These are phyloP conservation scores for Stemphylium lycopersici DNA, from an alignment of 2,329 filamentous ascomycete species.

Conservation along the genomic window DNA sequence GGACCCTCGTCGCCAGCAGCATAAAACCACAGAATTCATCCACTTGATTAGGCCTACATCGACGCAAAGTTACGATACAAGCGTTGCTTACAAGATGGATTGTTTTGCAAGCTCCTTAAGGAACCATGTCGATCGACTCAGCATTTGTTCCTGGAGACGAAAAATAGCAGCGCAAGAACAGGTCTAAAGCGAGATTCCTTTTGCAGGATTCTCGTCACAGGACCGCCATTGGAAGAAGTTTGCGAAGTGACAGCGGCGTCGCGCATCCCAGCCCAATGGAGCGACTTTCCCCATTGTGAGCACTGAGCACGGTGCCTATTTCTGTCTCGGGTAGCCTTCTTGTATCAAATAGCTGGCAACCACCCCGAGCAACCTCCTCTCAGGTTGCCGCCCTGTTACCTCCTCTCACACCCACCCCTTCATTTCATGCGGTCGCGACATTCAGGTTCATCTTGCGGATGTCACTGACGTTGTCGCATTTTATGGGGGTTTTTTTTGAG, in stretches of 20 bases:
- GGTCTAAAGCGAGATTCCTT: too few relatives aligned
- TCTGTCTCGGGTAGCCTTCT: constrained; percentile 12
- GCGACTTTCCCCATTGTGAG: not conserved
- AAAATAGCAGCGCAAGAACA: too few relatives aligned
- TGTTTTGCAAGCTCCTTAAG: not conserved
- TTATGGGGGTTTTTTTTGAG: too few relatives aligned
- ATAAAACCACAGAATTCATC: not conserved
- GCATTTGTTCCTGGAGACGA: too few relatives aligned
- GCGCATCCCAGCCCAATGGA: too few relatives aligned
- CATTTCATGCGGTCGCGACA: too few relatives aligned
- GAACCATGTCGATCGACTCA: too few relatives aligned
- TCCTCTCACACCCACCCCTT: not conserved
- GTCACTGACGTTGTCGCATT: too few relatives aligned
- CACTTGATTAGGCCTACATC: not conserved
- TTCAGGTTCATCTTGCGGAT: too few relatives aligned
- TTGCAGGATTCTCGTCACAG: too few relatives aligned
- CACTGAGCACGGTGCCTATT: constrained; percentile 10
- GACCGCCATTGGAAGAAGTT: too few relatives aligned
- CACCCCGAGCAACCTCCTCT: not conserved
- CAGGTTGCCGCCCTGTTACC: not conserved
- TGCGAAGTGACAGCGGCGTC: too few relatives aligned
- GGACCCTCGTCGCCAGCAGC: constrained; percentile 1
- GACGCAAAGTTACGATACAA: not conserved
- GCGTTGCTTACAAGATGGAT: not conserved
- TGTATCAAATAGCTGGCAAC: constrained; percentile 5